Base-by-base conservation (phyloP, 2,329 filamentous ascomycete species). In the Xylariaceae sp. region DNA sequence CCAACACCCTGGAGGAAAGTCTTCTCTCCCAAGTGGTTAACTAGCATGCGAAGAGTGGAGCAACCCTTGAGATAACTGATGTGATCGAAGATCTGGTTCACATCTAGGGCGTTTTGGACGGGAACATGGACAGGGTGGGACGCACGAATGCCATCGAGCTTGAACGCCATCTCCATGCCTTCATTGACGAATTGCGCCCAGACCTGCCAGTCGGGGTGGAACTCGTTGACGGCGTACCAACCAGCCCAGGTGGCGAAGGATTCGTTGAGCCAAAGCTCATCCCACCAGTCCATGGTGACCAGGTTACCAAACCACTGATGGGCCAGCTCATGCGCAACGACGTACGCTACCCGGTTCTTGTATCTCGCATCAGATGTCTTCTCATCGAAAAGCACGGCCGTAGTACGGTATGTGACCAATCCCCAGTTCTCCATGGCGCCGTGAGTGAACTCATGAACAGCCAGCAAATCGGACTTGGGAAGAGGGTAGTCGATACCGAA, bases 171-270 rank as follows among this genome's bases (percentile, higher is more conserved):
- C 82, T 96, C 91, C 79, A 96, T 90, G 69, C 89, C 89, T 79
- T 97, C 94, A 76, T 91, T 91, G 69, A 97, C 90, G 76, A 97
- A 99, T 77, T 97, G 92, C 60, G 90, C 88, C 94, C 94, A 99
- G 37, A 97, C 89, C 69, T 97, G 88, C 93, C 94, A 97, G 66
- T 97, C 93, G 2, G 94, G 94, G 75, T 97, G 90, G 57, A 97
- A 85, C 72, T 95, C 84, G 72, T 97, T 90, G 60, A 92, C 86
- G 8, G 92, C 92, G 62, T 92, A 83, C 93, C 93, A 99, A 55
- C 93, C 94, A 49, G 97, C 93, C 93, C 93, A 97, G 2, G 94
- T 99, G 48, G 94, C 94, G 72, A 99, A 99, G 10, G 92, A 92
- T 75, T 97, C 93, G 70, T 96, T 96, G 55, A 96, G 82, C 92